Percentiles rank a stretch among this genome's conserved stretches.
Evolutionary conservation across 257 asterid genomes (phyloP).

Genomic region (Datura wrightii): DNA sequence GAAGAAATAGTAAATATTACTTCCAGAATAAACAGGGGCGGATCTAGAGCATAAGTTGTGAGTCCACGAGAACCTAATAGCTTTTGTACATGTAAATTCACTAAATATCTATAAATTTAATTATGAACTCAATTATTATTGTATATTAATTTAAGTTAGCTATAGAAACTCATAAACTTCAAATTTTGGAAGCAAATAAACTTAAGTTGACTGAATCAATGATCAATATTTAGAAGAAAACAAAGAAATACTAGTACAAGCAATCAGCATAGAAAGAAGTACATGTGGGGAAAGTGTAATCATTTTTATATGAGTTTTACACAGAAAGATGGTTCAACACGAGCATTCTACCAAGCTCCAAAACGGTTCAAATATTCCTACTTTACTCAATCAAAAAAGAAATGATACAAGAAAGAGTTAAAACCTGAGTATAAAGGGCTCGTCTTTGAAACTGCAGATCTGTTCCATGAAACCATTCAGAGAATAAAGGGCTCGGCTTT

Average conservation of each 20-base stretch:
- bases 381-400: not conserved
- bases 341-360: not conserved
- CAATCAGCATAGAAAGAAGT: not conserved
- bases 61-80: not conserved
- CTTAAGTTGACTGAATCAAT: not conserved
- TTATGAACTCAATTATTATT: not conserved
- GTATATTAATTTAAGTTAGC: not conserved
- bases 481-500: conserved; percentile 40
- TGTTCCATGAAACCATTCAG: conserved; percentile 58
- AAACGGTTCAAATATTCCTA: not conserved
- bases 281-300: not conserved
- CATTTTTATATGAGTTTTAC: not conserved
- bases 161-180: not conserved
- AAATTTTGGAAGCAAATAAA: not conserved
- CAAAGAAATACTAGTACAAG: not conserved
- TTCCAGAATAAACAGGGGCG: not conserved
- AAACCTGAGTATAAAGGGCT: conserved; percentile 52
- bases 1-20: not conserved
- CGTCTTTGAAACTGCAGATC: conserved; percentile 51
- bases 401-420: conserved; percentile 16
- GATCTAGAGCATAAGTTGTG: not conserved
- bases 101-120: no score
- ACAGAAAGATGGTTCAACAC: not conserved
- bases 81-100: not conserved
- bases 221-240: not conserved